Conservation (phyloP, 75 land plant genomes). For the Sequoiadendron giganteum region DNA sequence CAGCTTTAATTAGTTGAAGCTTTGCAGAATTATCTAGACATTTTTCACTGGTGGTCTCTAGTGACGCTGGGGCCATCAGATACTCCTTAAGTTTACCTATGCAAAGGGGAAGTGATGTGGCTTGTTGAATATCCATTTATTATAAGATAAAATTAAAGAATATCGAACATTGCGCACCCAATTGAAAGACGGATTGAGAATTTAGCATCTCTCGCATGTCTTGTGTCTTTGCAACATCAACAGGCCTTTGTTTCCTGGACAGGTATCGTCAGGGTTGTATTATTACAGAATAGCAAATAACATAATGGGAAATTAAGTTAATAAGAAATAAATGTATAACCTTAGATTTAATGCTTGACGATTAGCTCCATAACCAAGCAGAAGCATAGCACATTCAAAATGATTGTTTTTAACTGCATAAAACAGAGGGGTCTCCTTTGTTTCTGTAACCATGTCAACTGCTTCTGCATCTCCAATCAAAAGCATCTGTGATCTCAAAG, state of each 20-base stretch:
- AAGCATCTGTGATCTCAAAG: constrained; percentile 26
- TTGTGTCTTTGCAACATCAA: constrained; percentile 50
- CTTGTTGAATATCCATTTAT: background rate
- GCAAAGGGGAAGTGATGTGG: background rate
- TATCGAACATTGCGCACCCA: constrained; percentile 9
- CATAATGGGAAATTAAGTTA: background rate
- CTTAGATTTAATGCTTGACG: constrained; percentile 42
- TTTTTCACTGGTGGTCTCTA: background rate
- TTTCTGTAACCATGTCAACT: constrained; percentile 45
- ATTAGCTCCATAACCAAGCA: constrained; percentile 50
- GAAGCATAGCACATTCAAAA: constrained; percentile 42
- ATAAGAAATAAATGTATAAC: constrained; percentile 14
- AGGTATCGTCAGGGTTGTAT: background rate
- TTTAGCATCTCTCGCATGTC: constrained; percentile 46
- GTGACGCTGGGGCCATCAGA: background rate
- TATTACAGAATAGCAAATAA: background rate
- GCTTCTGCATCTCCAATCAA: constrained; percentile 40
- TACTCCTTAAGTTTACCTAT: background rate
- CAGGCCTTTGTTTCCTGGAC: constrained; percentile 50
- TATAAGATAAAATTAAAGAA: background rate
- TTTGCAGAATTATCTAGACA: background rate
- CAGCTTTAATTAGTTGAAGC: background rate
- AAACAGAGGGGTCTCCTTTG: constrained; percentile 68
- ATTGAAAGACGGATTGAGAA: constrained; percentile 12
- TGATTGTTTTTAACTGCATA: constrained; percentile 64